A percentile compares a stretch with the other conserved stretches of the same genome.
Evolutionary conservation across 75 land plant species (phyloP).

Genomic region (Pseudotsuga menziesii): DNA sequence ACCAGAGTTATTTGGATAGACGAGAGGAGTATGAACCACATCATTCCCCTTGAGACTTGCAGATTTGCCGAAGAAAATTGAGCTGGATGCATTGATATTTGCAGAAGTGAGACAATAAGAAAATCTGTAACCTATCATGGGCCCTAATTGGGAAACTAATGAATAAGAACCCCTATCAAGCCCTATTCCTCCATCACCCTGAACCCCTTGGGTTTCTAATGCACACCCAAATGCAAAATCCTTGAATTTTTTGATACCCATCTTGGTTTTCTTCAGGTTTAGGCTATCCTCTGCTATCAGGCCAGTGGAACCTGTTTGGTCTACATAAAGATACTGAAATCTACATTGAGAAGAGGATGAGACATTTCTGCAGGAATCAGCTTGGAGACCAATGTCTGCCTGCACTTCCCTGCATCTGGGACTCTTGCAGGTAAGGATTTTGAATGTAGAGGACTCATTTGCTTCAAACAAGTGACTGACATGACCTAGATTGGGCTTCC

Average conservation of each 20-base stretch:
- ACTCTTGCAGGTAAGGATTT: neutral
- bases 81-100: neutral
- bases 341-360: neutral
- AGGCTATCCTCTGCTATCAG: neutral
- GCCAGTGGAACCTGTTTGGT: neutral
- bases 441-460: neutral
- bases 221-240: slow-evolving; percentile 1
- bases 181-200: neutral
- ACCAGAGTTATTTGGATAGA: neutral
- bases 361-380: neutral
- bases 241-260: neutral
- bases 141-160: neutral
- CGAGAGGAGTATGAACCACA: neutral
- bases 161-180: slow-evolving; percentile 3
- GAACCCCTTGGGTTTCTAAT: neutral
- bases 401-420: slow-evolving; percentile 4
- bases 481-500: neutral
- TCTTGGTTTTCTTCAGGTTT: neutral
- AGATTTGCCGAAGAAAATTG: neutral
- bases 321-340: neutral
- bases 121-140: neutral
- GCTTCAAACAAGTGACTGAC: neutral
- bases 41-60: neutral
- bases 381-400: neutral
- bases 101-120: neutral